Evolutionary conservation across 306 rosid species (phyloP), one percentile per base, ranked within the genome.

Genomic region (Myrica gale): DNA sequence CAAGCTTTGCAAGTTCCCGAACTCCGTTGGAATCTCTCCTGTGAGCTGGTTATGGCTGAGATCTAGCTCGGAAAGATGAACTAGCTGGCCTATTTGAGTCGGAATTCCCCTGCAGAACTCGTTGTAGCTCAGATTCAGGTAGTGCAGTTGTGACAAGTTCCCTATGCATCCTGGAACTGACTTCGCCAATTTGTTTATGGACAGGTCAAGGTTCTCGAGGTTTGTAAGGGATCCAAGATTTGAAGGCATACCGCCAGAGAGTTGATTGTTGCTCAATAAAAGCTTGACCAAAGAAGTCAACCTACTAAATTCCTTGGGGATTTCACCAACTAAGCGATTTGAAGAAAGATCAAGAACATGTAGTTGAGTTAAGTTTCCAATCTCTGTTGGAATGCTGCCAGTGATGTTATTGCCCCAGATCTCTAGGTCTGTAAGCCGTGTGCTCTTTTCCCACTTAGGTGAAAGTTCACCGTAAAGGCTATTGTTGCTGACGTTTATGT

Each of bases 51-150:
- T 75, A 65, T 54, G 39, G 55, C 68, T 68, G 8, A 76, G 9
- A 42, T 76, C 80, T 19, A 68, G 46, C 2, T 4, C 13, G 4
- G 80, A 53, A 1, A 54, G 32, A 4, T 76, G 74, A 16, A 53
- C 37, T 43, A 76, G 54, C 48, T 8, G 54, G 12, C 67, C 74
- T 15, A 76, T 15, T 17, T 32, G 8, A 53, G 26, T 13, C 42
- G 80, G 80, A 54, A 76, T 44, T 43, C n/a, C 74, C 4, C 17
- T 47, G 39, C 48, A 16, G 19, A 76, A 68, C 47, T 23, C 50
- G 32, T 76, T 76, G 60, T 44, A 7, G 60, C 74, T 76, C 46
- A 76, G 56, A 76, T 76, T 69, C 80, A 76, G 1, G 56, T 68
- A n/a, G 57, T 23, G 6, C 17, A 76, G 51, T 10, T 46, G 32